Conservation (phyloP, 768 basidiomycete genomes). For the Termitomyces sp. region DNA sequence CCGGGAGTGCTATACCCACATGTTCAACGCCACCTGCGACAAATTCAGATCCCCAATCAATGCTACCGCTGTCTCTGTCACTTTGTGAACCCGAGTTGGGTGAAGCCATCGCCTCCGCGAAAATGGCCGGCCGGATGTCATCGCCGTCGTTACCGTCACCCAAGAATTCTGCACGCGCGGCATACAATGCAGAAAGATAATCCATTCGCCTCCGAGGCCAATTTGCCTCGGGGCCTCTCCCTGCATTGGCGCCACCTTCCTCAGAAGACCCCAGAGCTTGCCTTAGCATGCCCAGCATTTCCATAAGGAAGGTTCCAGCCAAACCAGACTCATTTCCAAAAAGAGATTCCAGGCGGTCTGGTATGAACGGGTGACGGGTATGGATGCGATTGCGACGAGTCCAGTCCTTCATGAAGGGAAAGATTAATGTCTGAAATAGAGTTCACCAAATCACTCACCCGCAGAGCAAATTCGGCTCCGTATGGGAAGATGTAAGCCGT, state of each 20-base stretch:
- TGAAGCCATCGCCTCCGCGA: constrained; percentile 4
- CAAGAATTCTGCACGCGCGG: not conserved
- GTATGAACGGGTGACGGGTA: not conserved
- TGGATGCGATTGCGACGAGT: not conserved
- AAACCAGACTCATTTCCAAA: not conserved
- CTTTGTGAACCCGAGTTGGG: constrained; percentile 11
- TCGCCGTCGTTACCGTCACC: not conserved
- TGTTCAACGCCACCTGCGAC: constrained; percentile 7
- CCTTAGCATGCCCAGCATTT: constrained; percentile 12
- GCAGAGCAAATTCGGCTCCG: constrained; percentile 51
- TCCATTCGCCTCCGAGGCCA: constrained; percentile 1
- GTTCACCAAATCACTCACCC: constrained; percentile 26
- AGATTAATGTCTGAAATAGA: not conserved
- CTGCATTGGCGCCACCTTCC: not conserved
- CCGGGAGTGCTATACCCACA: constrained; percentile 20
- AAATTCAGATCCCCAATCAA: constrained; percentile 13
- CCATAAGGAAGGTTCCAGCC: constrained; percentile 11
- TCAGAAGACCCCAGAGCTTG: constrained; percentile 8
- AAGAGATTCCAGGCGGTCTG: not conserved
- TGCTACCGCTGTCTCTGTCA: constrained; percentile 2
- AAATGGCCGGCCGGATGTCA: not conserved
- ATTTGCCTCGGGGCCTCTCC: not conserved
- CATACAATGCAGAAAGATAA: constrained; percentile 14
- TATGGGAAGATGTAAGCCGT: constrained; percentile 48
- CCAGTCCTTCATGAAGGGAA: not conserved